Base-by-base conservation (phyloP, 371 early-diverging fungal species). In the Rhizopus sp. region DNA sequence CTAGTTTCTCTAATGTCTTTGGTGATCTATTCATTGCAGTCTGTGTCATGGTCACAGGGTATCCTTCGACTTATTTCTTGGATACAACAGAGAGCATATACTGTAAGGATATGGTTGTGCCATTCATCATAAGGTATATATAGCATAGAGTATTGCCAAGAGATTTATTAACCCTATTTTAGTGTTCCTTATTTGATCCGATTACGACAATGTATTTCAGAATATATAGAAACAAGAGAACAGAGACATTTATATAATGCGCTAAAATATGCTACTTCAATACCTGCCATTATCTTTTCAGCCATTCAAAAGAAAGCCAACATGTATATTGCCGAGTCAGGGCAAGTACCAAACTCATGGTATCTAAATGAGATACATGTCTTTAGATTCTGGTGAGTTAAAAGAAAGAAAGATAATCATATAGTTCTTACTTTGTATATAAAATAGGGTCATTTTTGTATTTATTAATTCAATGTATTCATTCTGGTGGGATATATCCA, bases 401-500 rank as follows among this genome's bases (percentile, higher is more conserved):
- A 17, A 9, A 30, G 33, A 37, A n/a, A n/a, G n/a, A 50, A n/a
- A 17, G 1, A 17, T 12, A 12, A 42, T 41, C 0, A 12, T 29
- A 33, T n/a, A 2, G n/a, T 38, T 32, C 37, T 31, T 6, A 32
- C 45, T 33, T 33, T 4, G 15, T 15, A 15, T 39, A 54, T 46
- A 1, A 23, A 48, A 9, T 70, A 92, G 93, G 93, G 72, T 93
- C 33, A 53, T 88, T 35, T 85, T 87, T 38, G 89, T 91, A 0
- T 73, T 90, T 35, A 65, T 95, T 56, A 95, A 96, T 70, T 92
- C 96, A 32, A 75, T 92, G 53, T 96, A 90, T 72, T 94, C 94
- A 2, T 89, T 94, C 53, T 95, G 94, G 78, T 96, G 97, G 98
- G 97, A 96, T 71, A 80, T 96, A 23, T 82, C 85, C 23, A 85